Evolutionary conservation across 768 basidiomycete species (phyloP), one percentile per base, ranked within the genome.

Genomic region (Lactifluus hygrophoroides): DNA sequence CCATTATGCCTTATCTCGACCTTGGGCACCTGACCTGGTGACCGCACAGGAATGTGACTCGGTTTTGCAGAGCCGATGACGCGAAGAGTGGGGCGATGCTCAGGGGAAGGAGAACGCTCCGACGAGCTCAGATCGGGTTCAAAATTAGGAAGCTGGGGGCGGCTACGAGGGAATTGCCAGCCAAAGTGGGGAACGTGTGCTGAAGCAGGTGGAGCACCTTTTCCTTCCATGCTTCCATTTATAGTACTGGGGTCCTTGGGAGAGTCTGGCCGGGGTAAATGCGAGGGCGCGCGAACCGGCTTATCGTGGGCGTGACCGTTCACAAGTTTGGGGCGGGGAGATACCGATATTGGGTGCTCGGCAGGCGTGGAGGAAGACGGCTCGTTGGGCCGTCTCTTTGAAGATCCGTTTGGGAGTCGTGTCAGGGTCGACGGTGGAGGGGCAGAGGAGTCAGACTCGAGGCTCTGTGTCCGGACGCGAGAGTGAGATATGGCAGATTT

Each of bases 31-130:
- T 75, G 76, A 51, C 68, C 64, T 19, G 74, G 71, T 17, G 78
- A 71, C 23, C 71, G 71, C 5, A 78, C 71, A 14, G 80, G 79
- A 53, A 82, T 79, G 30, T 74, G 71, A 53, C 78, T 80, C 8
- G 69, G 60, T 17, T 57, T 54, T 45, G 57, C 53, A 16, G 61
- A 51, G 19, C 66, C 67, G 5, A 72, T 67, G 27, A 58, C 46
- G 25, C 67, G 65, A 56, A 67, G 69, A 1, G 67, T 60, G 51
- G 72, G 62, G 11, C 65, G 55, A 21, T 53, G 51, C 64, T 46
- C 69, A 56, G 60, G 59, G 60, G 34, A 38, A 17, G 58, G 19
- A 25, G 66, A 66, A 13, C 63, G 65, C 58, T 64, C 65, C 1
- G 65, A 64, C 2, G 68, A 68, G 7, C 69, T 69, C 25, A 62